Evolutionary conservation across 23 red algal species (phyloP), one percentile per base, ranked within the genome.

Genomic region (Gracilaria domingensis): DNA sequence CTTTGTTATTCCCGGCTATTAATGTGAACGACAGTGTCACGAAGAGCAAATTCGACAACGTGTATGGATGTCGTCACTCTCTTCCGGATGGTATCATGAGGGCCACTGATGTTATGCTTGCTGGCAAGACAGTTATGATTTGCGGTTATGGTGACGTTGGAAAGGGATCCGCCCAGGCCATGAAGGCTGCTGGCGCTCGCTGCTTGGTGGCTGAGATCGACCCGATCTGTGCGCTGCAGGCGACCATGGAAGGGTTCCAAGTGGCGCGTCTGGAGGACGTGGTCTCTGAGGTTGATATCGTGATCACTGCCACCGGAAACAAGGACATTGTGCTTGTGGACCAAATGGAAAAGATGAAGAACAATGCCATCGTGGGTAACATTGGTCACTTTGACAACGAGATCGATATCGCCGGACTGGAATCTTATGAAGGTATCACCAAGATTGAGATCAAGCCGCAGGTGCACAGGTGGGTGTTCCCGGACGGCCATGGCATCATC

Each of bases 371-470:
- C 32, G 93, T 98, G 35, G 93, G 97, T 45, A 98, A 98, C 79
- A 98, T 98, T 95, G 97, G 97, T 30, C 97, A 98, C 73, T 98
- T 98, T 91, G 97, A 98, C 76, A 98, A 98, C 50, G 97, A 98
- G 86, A 98, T 98, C 42, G 97, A 98, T 56, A 95, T 95, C 81
- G 89, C 87, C 23, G 97, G 97, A 8, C 85, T 98, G 6, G 93
- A 95, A 28, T 44, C 73, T 7, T 87, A 90, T 53, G 66, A 91
- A 17, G 93, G 91, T 56, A 98, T 98, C 80, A 62, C 83, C n/a
- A 91, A 83, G 67, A 60, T 93, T 2, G 91, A 95, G 42, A 94
- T 98, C 84, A 98, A 98, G 89, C 97, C 97, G 45, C 97, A 98
- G 86, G 97, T 98, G 49, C 91, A 95, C 75, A 90, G 93, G 36